Evolutionary conservation across 1,284 basidiomycete genomes (phyloP).

Genomic region (Stereum hirsutum): DNA sequence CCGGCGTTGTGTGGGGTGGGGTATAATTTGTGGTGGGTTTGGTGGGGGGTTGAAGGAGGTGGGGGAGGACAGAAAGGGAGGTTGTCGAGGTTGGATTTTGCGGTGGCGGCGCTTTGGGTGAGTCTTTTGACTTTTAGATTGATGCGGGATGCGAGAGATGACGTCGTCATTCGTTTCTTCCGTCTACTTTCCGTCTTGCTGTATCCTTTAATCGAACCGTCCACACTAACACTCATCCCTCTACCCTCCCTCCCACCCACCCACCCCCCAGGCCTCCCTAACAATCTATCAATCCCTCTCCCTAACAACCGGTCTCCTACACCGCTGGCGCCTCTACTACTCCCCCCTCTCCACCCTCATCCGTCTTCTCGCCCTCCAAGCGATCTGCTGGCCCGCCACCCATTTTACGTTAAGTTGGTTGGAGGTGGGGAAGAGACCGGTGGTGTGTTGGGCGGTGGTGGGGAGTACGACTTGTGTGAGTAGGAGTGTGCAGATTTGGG

Average conservation of each 20-base stretch:
- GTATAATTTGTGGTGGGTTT: slow-evolving; percentile 45
- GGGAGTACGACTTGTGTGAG: slow-evolving; percentile 73
- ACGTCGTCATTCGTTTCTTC: slow-evolving; percentile 6
- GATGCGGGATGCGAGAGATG: no score
- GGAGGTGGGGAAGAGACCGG: slow-evolving; percentile 52
- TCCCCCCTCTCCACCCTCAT: slow-evolving; percentile 73
- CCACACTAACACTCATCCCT: background rate
- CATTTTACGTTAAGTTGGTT: slow-evolving; percentile 66
- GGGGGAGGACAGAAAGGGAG: no score
- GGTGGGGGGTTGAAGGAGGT: no score
- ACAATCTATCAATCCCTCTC: slow-evolving; percentile 78
- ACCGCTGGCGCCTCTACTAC: slow-evolving; percentile 78
- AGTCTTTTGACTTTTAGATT: no score
- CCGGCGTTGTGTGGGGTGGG: slow-evolving; percentile 61
- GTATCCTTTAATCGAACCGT: background rate
- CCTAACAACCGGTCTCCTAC: slow-evolving; percentile 72
- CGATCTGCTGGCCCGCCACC: slow-evolving; percentile 85
- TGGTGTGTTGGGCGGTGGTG: slow-evolving; percentile 72
- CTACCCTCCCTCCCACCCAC: background rate
- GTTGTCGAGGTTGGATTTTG: slow-evolving; percentile 54
- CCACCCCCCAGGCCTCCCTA: slow-evolving; percentile 45
- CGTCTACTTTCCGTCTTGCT: background rate
- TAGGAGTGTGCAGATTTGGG: slow-evolving; percentile 74
- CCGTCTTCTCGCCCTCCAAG: slow-evolving; percentile 74
- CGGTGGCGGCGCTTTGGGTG: slow-evolving; percentile 61